Base-by-base conservation (phyloP, 2,329 filamentous ascomycete genomes). In the Cercospora sp. region DNA sequence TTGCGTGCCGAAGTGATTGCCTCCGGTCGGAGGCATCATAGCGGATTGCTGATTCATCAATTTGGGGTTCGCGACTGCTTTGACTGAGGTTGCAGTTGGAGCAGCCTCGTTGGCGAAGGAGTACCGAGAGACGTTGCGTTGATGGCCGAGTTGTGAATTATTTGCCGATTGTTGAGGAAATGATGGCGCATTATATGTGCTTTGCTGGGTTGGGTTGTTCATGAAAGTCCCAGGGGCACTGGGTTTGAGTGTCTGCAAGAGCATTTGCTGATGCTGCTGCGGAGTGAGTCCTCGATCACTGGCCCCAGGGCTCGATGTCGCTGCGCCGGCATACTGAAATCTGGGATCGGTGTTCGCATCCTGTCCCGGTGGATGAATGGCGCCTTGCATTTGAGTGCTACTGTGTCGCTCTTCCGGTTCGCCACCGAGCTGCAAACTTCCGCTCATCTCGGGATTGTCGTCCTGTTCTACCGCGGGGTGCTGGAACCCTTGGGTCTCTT, bases 361-460 rank as follows among this genome's bases (percentile, higher is more conserved):
- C 58, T 72, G 72, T 45, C 67, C 33, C 9, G 93, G 92, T 2
- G 91, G 89, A 74, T 93, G 92, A 7, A 92, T 89, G 12, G 87
- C 88, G 67, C 67, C 88, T 87, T 60, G 62, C 86, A 69, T 86
- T 67, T 87, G 86, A 53, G 86, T 84, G 48, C 74, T 86, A 86
- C 58, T 79, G 69, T 77, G 77, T 6, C 87, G 85, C 72, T 96
- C 93, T 77, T 98, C 94, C 0, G 94, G 94, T 77, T 98, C 94
- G 53, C 94, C 94, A 66, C 94, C 94, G 18, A 98, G 85, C 67
- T 96, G 94, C 67, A 95, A 84, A 77, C 94, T 98, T 13, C 91
- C 92, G 72, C 91, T 91, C 69, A 76, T 76, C 79, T 95, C 93
- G 1, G 89, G 88, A 66, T 91, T 90, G 66, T 92, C 92, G 71